Percentiles rank a stretch among this genome's conserved stretches.
Evolutionary conservation across 768 basidiomycete species (phyloP).

Genomic region (Kwoniella shandongensis): DNA sequence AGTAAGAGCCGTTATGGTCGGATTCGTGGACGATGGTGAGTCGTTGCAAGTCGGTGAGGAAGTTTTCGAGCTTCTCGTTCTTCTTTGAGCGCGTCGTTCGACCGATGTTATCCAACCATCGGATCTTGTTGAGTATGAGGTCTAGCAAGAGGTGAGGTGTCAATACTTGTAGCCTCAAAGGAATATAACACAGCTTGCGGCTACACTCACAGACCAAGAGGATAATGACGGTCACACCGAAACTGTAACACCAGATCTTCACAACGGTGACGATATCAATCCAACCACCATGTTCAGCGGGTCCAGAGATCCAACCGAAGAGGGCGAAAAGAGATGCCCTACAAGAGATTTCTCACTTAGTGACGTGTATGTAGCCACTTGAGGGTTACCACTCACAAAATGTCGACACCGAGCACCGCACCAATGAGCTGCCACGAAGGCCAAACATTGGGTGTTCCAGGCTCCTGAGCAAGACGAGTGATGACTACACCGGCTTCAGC

Average conservation of each 20-base stretch:
- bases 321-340: constrained; percentile 55
- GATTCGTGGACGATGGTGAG: constrained; percentile 57
- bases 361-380: too few relatives aligned
- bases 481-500: constrained; percentile 41
- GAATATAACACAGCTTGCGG: background rate
- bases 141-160: constrained; percentile 26
- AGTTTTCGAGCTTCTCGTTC: constrained; percentile 55
- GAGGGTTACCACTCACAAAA: constrained; percentile 40
- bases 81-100: constrained; percentile 50
- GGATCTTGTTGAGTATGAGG: constrained; percentile 55
- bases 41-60: constrained; percentile 55
- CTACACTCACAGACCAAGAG: constrained; percentile 51
- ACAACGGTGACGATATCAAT: constrained; percentile 57
- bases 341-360: background rate
- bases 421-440: constrained; percentile 57
- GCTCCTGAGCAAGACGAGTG: constrained; percentile 51
- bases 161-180: background rate
- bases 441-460: constrained; percentile 48
- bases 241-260: constrained; percentile 56
- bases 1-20: constrained; percentile 29
- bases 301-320: constrained; percentile 58
- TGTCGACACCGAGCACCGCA: constrained; percentile 53
- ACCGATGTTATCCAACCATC: constrained; percentile 56
- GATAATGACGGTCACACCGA: constrained; percentile 55
- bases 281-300: constrained; percentile 31